Evolutionary conservation across 2,329 filamentous ascomycete species (phyloP), one percentile per base, ranked within the genome.

Genomic region (Tolypocladium endophyticum): DNA sequence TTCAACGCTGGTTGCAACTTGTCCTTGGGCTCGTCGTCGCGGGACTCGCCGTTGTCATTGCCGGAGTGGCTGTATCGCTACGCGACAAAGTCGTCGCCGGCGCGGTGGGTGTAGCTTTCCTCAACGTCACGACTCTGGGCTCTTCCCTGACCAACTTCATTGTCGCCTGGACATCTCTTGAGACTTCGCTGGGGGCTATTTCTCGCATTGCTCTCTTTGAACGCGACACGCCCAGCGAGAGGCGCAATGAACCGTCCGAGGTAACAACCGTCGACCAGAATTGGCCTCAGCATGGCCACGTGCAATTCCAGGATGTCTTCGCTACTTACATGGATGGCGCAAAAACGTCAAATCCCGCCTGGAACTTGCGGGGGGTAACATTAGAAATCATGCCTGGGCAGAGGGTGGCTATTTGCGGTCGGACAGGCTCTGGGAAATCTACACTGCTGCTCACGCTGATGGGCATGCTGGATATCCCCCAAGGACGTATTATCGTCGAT

Each of bases 1-100:
- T 71, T 11, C 73, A 74, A 57, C 61, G 67, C 20, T 74, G 73
- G 71, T 64, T 74, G 11, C 67, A 65, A 5, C 61, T 74, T 2
- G 70, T 72, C 3, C 66, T 75, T 1, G 65, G 73, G 47, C 61
- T 75, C 11, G 61, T 73, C 23, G 67, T 72, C 8, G 66, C 67
- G 18, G 65, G 64, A 5, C 57, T 74, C 1, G 71, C 71, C 1
- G 63, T 67, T n/a, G 58, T 68, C 16, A 60, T 74, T 47, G 67
- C 69, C 4, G 64, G 67, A 4, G 64, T 76, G 8, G 66, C 68
- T 2, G 65, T 72, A 18, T 58, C 65, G 33, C 60, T 72, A 20
- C 62, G 66, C 11, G 62, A 60, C 41, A 62, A 56, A 14, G 54
- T 64, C 38, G 55, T 61, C 28, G 58, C 60, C n/a, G 65, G 64